Evolutionary conservation across 2,329 filamentous ascomycete species (phyloP).

Genomic region (Cladophialophora psammophila): DNA sequence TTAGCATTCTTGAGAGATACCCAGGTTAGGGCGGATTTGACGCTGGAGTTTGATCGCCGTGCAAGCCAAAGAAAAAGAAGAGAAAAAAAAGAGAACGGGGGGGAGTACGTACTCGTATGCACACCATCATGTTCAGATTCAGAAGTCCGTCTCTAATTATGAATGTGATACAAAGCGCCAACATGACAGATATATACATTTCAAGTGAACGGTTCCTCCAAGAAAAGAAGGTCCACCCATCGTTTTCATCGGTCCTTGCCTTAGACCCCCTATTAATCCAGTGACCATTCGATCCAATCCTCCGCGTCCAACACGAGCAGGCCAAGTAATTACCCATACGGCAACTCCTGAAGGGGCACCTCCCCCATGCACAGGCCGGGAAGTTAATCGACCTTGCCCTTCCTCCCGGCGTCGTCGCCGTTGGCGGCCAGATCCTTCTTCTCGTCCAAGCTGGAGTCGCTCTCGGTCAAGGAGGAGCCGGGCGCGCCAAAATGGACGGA

Average conservation of each 20-base stretch:
- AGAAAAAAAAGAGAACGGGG: too few relatives aligned
- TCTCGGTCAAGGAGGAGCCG: constrained; percentile 43
- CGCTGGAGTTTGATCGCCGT: not conserved
- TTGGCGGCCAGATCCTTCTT: constrained; percentile 6
- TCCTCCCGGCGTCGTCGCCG: not conserved
- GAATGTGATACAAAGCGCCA: not conserved
- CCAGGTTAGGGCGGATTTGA: constrained; percentile 4
- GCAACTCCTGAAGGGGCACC: too few relatives aligned
- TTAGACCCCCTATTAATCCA: too few relatives aligned
- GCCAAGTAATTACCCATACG: not conserved
- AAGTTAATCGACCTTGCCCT: constrained; percentile 24
- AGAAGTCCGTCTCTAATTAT: not conserved
- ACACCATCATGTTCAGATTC: not conserved
- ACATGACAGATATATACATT: not conserved
- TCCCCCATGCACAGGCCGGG: too few relatives aligned
- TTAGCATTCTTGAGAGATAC: constrained; percentile 14
- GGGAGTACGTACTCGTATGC: not conserved
- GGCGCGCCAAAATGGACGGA: constrained; percentile 64
- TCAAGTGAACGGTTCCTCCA: not conserved
- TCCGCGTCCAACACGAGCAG: not conserved
- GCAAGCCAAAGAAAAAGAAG: not conserved
- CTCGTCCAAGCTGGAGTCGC: constrained; percentile 1
- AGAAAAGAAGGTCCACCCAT: not conserved
- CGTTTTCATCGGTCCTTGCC: not conserved
- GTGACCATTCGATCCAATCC: not conserved